Evolutionary conservation across 805 yeast genomes (phyloP).

Genomic region (Pichia cabralensis): DNA sequence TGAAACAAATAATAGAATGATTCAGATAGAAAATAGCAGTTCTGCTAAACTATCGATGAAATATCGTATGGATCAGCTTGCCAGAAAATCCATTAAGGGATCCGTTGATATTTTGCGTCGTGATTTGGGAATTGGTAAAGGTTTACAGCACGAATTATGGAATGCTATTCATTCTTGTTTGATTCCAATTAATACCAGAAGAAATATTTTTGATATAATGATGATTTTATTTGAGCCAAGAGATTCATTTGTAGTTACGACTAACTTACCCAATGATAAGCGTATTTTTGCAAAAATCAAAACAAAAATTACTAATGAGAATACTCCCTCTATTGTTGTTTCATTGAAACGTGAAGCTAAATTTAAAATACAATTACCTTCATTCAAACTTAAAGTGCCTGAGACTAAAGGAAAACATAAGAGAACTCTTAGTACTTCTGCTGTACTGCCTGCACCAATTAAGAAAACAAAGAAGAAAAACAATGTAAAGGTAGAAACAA

Average conservation of each 20-base stretch:
- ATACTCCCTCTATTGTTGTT: conserved; percentile 24
- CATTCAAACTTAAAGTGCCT: conserved; percentile 19
- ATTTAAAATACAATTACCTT: conserved; percentile 40
- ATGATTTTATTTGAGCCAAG: conserved; percentile 55
- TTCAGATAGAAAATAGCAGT: conserved; percentile 48
- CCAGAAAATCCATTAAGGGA: conserved; percentile 56
- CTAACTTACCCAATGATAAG: conserved; percentile 60
- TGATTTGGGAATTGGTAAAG: conserved; percentile 45
- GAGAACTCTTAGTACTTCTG: not conserved
- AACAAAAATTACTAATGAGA: conserved; percentile 10
- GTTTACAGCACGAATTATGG: conserved; percentile 60
- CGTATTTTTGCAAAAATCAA: conserved; percentile 49
- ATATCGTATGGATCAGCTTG: conserved; percentile 51
- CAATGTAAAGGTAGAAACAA: not conserved
- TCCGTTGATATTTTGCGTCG: conserved; percentile 55
- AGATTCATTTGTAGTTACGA: conserved; percentile 49
- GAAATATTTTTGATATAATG: conserved; percentile 54
- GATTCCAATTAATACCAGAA: conserved; percentile 46
- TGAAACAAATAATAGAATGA: conserved; percentile 24
- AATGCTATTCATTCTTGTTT: conserved; percentile 52
- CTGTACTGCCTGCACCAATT: not conserved
- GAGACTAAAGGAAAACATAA: conserved; percentile 1
- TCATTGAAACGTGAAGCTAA: conserved; percentile 49
- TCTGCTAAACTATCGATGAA: conserved; percentile 30
- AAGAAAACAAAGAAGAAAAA: conserved; percentile 2